Evolutionary conservation across 2,329 filamentous ascomycete genomes (phyloP), one percentile per base, ranked within the genome.

Genomic region (Didymella pomorum): DNA sequence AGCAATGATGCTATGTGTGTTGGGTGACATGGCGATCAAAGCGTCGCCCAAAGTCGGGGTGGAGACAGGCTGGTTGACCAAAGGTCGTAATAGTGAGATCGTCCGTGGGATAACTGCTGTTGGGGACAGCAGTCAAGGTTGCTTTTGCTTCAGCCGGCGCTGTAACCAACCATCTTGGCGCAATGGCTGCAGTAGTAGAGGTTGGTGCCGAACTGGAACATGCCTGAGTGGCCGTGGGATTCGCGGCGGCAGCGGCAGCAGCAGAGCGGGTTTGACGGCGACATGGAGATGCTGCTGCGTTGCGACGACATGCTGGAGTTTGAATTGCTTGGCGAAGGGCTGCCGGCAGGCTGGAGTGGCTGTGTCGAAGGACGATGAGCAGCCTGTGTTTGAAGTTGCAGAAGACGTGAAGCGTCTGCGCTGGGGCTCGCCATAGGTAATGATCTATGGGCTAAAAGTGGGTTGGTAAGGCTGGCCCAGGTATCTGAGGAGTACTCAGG

Each of bases 121-220:
- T 37, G 18, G 16, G 2, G 20, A 33, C 25, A 46, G 37, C 5
- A 26, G 26, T 16, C 35, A 29, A 39, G 28, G 9, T 18, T 2
- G 3, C 18, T 42, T 7, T 12, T 35, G 18, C 26, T 62, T 76
- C 74, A 76, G 28, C 72, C 73, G 33, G 67, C 64, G 54, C 66
- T 70, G 67, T 78, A 78, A 51, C 77, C 77, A 4, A 73, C 72
- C 67, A 79, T 75, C 52, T 60, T 69, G 51, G 77, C 76, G 58
- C 77, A 79, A 62, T 78, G 77, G 45, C 53, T 68, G 66, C 77
- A 79, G 66, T 79, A 79, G 67, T 77, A 78, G 29, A 73, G 67
- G 60, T 78, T 78, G 52, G 73, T 73, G 52, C 75, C 74, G 55
- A 75, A 76, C 25, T 71, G 67, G 62, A 77, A 69, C 74, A 78